Percentiles rank a stretch among this genome's conserved stretches.
phyloP scores from a whole-genome alignment of 2,329 filamentous ascomycete genomes.

The Fusarium papillatum region DNA sequence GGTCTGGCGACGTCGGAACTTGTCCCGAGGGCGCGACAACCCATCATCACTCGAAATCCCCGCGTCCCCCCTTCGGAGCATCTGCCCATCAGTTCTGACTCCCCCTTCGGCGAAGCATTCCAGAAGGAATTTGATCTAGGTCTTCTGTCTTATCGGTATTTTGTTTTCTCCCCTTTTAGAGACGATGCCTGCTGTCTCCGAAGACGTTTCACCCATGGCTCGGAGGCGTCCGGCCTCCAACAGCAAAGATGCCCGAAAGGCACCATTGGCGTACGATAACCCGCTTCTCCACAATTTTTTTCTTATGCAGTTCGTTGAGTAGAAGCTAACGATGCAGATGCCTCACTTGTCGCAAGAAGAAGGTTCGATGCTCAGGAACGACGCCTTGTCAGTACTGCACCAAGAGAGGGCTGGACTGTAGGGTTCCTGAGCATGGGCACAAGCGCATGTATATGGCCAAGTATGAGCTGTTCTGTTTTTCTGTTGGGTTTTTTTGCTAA shows the following conservation, averaged over 20 bases:
- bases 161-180: background rate
- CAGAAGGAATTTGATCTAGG: constrained; percentile 7
- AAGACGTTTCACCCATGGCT: constrained; percentile 38
- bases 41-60: constrained; percentile 26
- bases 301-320: background rate
- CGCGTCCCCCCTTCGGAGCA: constrained; percentile 20
- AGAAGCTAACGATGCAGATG: constrained; percentile 26
- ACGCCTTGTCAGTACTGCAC: constrained; percentile 43
- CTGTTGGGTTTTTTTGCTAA: background rate
- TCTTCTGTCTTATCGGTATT: background rate
- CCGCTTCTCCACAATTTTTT: constrained; percentile 26
- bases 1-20: constrained; percentile 19
- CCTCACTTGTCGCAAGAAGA: constrained; percentile 45
- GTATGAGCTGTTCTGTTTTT: constrained; percentile 14
- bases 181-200: constrained; percentile 25
- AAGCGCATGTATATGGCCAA: constrained; percentile 45
- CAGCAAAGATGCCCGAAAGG: constrained; percentile 42
- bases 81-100: constrained; percentile 7
- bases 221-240: constrained; percentile 38
- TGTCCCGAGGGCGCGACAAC: constrained; percentile 33
- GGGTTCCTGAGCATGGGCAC: constrained; percentile 44
- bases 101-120: constrained; percentile 23
- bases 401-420: constrained; percentile 43
- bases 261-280: constrained; percentile 42
- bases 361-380: constrained; percentile 43